Conservation (phyloP, 1,139 yeast species). For the Hanseniaspora uvarum region DNA sequence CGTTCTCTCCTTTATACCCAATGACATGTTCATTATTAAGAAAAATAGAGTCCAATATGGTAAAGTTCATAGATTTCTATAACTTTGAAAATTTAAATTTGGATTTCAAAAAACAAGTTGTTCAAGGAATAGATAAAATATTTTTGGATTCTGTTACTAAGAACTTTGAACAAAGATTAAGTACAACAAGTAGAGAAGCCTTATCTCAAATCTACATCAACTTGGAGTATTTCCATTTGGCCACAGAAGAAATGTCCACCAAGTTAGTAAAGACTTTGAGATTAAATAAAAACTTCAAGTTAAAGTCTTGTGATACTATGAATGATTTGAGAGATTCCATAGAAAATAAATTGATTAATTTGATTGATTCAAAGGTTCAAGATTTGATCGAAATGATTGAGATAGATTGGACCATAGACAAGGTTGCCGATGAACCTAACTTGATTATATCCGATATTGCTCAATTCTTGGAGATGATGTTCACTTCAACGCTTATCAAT, state of each 20-base stretch:
- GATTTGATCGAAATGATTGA: slow-evolving; percentile 78
- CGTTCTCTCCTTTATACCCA: slow-evolving; percentile 82
- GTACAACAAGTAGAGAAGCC: slow-evolving; percentile 74
- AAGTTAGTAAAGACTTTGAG: slow-evolving; percentile 31
- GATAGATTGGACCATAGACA: slow-evolving; percentile 64
- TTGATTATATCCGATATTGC: slow-evolving; percentile 75
- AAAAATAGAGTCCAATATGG: slow-evolving; percentile 51
- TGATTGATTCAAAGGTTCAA: slow-evolving; percentile 68
- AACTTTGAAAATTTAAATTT: slow-evolving; percentile 44
- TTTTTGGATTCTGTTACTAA: slow-evolving; percentile 61
- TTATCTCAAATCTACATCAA: slow-evolving; percentile 82
- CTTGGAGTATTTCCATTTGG: slow-evolving; percentile 67
- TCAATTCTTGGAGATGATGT: slow-evolving; percentile 74
- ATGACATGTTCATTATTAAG: slow-evolving; percentile 71
- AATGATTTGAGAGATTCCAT: slow-evolving; percentile 58
- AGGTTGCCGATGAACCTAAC: slow-evolving; percentile 52
- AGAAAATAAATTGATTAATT: slow-evolving; percentile 67
- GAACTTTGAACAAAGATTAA: slow-evolving; percentile 55
- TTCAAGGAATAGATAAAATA: slow-evolving; percentile 46
- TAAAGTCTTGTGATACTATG: slow-evolving; percentile 49
- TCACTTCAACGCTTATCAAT: slow-evolving; percentile 75
- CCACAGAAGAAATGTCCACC: slow-evolving; percentile 39
- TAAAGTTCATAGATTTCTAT: slow-evolving; percentile 50
- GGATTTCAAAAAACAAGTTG: slow-evolving; percentile 9
- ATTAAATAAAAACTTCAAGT: slow-evolving; percentile 39